phyloP scores from a whole-genome alignment of 139 green algal species.

The Pleodorina starrii region DNA sequence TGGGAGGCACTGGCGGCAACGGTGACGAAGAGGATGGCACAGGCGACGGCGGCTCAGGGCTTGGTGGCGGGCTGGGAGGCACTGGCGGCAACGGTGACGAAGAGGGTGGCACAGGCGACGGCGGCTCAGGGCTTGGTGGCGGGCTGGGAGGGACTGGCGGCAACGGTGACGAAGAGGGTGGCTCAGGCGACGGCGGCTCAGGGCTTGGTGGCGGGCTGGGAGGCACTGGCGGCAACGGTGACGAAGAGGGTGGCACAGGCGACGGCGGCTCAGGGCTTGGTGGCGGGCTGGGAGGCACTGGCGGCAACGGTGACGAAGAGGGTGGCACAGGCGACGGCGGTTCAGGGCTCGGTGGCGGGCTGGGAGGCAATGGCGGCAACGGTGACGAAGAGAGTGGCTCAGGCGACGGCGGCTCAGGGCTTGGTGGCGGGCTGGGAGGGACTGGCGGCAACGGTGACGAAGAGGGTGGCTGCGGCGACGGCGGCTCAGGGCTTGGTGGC shows the following conservation, averaged over 20 bases:
- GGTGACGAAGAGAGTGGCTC: neutral
- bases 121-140: neutral
- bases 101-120: neutral
- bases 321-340: neutral
- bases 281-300: neutral
- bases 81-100: neutral
- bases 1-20: too few species aligned
- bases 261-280: neutral
- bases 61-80: neutral
- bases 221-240: neutral
- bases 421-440: neutral
- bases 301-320: neutral
- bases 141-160: neutral
- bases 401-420: neutral
- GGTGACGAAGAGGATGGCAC: too few species aligned
- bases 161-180: neutral
- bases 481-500: neutral
- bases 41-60: too few species aligned
- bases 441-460: neutral
- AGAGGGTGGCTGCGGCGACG: neutral
- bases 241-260: neutral
- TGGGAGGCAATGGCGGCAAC: neutral
- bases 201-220: neutral
- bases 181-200: too few species aligned
- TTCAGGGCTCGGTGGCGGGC: neutral